Conservation (phyloP, 2,329 filamentous ascomycete genomes). For the Rhynchosporium agropyri region DNA sequence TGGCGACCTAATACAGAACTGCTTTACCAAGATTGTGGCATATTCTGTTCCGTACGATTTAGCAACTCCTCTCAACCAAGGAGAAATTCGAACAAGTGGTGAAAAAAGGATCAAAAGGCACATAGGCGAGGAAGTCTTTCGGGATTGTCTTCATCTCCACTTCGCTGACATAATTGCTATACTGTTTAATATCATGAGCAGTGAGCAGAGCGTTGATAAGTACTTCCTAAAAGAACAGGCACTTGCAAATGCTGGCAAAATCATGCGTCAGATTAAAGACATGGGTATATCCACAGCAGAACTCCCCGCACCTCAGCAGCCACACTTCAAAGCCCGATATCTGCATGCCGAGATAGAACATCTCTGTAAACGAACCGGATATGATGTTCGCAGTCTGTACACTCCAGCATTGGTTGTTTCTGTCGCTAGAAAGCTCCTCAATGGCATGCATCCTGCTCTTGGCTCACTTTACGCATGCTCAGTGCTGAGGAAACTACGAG, state of each 20-base stretch:
- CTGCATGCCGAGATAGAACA: conserved; percentile 75
- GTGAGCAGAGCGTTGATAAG: conserved; percentile 73
- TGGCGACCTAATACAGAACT: conserved; percentile 61
- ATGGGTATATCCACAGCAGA: conserved; percentile 66
- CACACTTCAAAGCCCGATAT: conserved; percentile 78
- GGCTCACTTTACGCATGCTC: conserved; percentile 87
- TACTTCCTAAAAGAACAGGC: conserved; percentile 61
- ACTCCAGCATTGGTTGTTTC: conserved; percentile 73
- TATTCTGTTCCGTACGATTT: conserved; percentile 84
- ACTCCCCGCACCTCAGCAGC: conserved; percentile 81
- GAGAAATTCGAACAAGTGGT: conserved; percentile 61
- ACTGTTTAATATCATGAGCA: conserved; percentile 76
- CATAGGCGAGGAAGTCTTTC: conserved; percentile 68
- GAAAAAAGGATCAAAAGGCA: conserved; percentile 53
- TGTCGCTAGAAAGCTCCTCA: conserved; percentile 76
- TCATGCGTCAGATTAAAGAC: conserved; percentile 68
- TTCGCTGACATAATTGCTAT: conserved; percentile 78
- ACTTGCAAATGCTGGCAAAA: conserved; percentile 62
- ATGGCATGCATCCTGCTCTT: conserved; percentile 78
- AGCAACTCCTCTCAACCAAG: conserved; percentile 49
- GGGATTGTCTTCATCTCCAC: conserved; percentile 63
- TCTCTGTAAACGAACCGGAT: conserved; percentile 72
- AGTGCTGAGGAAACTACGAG: conserved; percentile 80
- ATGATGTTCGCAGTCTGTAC: conserved; percentile 70
- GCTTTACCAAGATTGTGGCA: conserved; percentile 78